Percentiles rank a stretch among this genome's conserved stretches.
These are phyloP conservation scores for Catenaria anguillulae DNA, from an alignment of 371 early-diverging fungal species.

Conservation along the genomic window DNA sequence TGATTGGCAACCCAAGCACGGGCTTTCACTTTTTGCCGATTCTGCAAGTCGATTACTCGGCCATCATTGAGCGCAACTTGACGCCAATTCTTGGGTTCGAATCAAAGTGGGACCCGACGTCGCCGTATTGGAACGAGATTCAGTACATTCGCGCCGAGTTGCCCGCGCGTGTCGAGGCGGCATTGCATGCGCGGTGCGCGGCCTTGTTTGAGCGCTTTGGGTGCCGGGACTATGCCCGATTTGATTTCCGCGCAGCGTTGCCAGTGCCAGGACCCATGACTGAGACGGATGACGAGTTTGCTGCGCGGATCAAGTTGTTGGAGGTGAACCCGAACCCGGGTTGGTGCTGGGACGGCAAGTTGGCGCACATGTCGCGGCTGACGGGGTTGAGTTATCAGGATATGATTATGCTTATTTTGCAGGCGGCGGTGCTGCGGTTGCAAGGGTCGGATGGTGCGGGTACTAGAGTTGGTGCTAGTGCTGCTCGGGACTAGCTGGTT, in stretches of 20 bases:
- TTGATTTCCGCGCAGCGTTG: slow-evolving; percentile 28
- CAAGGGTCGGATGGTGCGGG: too few species aligned
- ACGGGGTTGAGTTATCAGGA: slow-evolving; percentile 26
- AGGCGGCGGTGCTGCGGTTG: slow-evolving; percentile 17
- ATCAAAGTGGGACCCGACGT: slow-evolving; percentile 35
- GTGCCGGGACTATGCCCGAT: slow-evolving; percentile 35
- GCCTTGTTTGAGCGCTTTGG: slow-evolving; percentile 34
- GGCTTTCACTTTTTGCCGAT: slow-evolving; percentile 39
- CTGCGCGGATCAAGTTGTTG: slow-evolving; percentile 23
- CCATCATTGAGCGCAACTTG: slow-evolving; percentile 21
- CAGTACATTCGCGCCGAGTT: slow-evolving; percentile 21
- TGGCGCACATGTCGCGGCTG: slow-evolving; percentile 32
- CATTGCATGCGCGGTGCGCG: slow-evolving; percentile 19
- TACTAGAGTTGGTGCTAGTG: too few species aligned
- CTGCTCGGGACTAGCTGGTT: too few species aligned
- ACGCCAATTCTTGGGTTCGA: slow-evolving; percentile 38
- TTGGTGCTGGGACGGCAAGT: slow-evolving; percentile 39
- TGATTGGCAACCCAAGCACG: slow-evolving; percentile 27
- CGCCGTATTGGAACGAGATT: slow-evolving; percentile 36
- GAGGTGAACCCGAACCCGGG: slow-evolving; percentile 42
- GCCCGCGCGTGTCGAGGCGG: slow-evolving; percentile 7
- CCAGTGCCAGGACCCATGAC: not conserved
- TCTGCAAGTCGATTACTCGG: slow-evolving; percentile 31
- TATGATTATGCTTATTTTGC: slow-evolving; percentile 23
- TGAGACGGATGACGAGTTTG: not conserved